phyloP scores from a whole-genome alignment of 108 stramenopile genomes.

The Epipyxis sp. region DNA sequence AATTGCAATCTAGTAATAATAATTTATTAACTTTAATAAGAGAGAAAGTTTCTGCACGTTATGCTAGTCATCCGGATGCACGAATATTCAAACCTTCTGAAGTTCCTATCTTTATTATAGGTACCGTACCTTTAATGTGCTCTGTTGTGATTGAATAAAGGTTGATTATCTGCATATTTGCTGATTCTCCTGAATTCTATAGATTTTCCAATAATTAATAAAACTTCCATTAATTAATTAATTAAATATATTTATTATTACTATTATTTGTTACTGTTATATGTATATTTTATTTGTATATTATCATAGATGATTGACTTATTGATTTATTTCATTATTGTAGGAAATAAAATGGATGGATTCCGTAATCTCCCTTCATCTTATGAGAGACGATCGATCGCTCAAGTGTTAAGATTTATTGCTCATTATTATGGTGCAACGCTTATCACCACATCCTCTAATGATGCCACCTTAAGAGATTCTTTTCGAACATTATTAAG shows the following conservation, averaged over 20 bases:
- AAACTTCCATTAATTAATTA: too few relatives aligned
- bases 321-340: not conserved
- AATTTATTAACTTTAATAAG: not conserved
- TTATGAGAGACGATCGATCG: not conserved
- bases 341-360: not conserved
- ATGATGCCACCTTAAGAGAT: not conserved
- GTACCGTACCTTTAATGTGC: too few relatives aligned
- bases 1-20: constrained; percentile 6
- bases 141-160: too few relatives aligned
- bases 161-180: too few relatives aligned
- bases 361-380: not conserved
- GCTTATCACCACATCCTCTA: not conserved
- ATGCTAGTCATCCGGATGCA: not conserved
- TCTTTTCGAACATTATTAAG: not conserved
- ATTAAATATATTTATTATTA: too few relatives aligned
- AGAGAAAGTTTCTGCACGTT: not conserved
- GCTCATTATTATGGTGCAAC: constrained; percentile 14
- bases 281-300: too few relatives aligned
- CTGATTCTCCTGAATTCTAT: too few relatives aligned
- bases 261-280: too few relatives aligned
- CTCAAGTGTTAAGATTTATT: not conserved
- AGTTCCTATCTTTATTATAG: not conserved
- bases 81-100: not conserved
- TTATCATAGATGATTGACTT: too few relatives aligned
- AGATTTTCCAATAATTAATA: too few relatives aligned